These are phyloP conservation scores for Ganoderma meredithae DNA, from an alignment of 1,284 basidiomycete species.

Conservation along the genomic window DNA sequence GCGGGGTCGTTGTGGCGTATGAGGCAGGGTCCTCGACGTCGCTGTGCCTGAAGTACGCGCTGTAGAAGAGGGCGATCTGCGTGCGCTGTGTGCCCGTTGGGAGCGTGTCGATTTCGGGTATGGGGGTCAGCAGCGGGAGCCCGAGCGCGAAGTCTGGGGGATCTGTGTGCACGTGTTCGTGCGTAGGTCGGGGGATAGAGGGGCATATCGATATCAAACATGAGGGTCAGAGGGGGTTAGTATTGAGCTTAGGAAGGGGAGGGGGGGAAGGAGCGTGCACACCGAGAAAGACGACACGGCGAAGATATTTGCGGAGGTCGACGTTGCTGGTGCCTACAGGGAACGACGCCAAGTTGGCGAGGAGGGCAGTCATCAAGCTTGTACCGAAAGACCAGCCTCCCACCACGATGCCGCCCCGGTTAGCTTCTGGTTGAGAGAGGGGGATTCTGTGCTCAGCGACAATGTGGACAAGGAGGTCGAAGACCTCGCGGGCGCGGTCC, in stretches of 20 bases:
- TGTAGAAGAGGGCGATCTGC: neutral
- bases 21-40: neutral
- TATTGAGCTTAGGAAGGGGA: neutral
- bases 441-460: slow-evolving; percentile 33
- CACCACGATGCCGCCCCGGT: slow-evolving; percentile 12
- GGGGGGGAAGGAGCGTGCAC: neutral
- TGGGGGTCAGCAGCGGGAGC: neutral
- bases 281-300: slow-evolving; percentile 37
- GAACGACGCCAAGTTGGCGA: slow-evolving; percentile 35
- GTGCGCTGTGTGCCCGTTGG: neutral
- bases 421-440: neutral
- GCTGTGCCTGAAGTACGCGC: slow-evolving; percentile 15
- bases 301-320: slow-evolving; percentile 30
- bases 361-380: slow-evolving; percentile 25
- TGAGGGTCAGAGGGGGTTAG: neutral
- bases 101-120: neutral
- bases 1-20: neutral
- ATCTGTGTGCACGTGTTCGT: neutral
- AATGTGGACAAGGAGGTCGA: slow-evolving; percentile 35
- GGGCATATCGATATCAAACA: neutral
- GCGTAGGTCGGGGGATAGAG: too few species aligned
- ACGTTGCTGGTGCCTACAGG: slow-evolving; percentile 20
- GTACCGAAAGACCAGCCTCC: slow-evolving; percentile 19
- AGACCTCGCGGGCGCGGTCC: slow-evolving; percentile 30
- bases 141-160: slow-evolving; percentile 11